Percentiles rank a stretch among this genome's conserved stretches.
Conservation (phyloP, 176 grass and related monocot species). For the Aegilops longissima region DNA sequence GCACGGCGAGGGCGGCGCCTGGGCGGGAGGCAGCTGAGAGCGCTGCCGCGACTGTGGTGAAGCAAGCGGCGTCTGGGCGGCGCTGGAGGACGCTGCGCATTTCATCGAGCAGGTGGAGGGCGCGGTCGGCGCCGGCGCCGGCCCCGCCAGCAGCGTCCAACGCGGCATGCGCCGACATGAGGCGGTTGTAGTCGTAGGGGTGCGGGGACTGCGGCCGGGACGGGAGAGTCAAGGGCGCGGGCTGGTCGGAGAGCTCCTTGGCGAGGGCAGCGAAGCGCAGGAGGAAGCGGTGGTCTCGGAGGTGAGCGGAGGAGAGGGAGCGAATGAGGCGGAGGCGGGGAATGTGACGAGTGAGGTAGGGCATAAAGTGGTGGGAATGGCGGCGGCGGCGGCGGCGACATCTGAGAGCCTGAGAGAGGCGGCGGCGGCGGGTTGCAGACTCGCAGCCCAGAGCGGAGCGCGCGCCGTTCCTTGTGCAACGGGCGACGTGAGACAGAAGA, state of each 20-base stretch:
- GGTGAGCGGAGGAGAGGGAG: constrained; percentile 38
- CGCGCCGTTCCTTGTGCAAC: constrained; percentile 8
- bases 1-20: constrained; percentile 43
- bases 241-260: constrained; percentile 53
- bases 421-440: constrained; percentile 2
- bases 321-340: not conserved
- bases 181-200: constrained; percentile 77
- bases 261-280: constrained; percentile 60
- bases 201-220: constrained; percentile 59
- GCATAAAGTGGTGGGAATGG: constrained; percentile 29
- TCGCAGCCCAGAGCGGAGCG: constrained; percentile 24
- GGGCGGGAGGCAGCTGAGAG: constrained; percentile 37
- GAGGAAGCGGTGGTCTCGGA: constrained; percentile 31
- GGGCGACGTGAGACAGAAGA: not conserved
- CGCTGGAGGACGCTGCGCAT: constrained; percentile 57
- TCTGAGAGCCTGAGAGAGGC: constrained; percentile 27
- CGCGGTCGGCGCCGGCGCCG: constrained; percentile 36
- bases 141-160: not conserved
- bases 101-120: constrained; percentile 78
- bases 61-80: constrained; percentile 77
- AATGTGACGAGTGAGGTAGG: constrained; percentile 20
- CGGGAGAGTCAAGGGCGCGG: constrained; percentile 16
- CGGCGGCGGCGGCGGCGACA: constrained; percentile 37
- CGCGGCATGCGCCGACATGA: constrained; percentile 62
- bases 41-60: constrained; percentile 60